Conservation (phyloP, 805 yeast genomes). For the Komagataella pastoris region DNA sequence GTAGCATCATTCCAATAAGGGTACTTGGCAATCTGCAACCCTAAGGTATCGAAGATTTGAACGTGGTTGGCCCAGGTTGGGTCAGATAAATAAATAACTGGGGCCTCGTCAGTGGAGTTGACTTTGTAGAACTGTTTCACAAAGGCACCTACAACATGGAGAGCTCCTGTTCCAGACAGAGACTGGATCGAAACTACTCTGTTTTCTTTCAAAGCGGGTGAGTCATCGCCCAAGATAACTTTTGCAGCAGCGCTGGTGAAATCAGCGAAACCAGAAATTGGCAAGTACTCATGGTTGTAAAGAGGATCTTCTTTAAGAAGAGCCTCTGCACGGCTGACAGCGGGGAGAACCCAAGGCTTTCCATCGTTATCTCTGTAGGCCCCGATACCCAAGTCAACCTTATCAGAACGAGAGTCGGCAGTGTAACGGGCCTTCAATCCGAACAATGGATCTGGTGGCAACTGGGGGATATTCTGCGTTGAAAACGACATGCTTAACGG, state of each 20-base stretch:
- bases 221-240: constrained; percentile 54
- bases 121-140: constrained; percentile 35
- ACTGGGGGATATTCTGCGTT: constrained; percentile 30
- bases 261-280: constrained; percentile 64
- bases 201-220: constrained; percentile 32
- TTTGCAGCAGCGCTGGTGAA: constrained; percentile 62
- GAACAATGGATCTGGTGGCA: constrained; percentile 83
- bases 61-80: constrained; percentile 99
- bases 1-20: constrained; percentile 77
- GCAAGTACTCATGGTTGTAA: constrained; percentile 79
- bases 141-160: constrained; percentile 75
- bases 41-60: constrained; percentile 64
- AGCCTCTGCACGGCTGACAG: constrained; percentile 57
- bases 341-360: constrained; percentile 60
- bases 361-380: constrained; percentile 61
- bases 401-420: constrained; percentile 43
- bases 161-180: constrained; percentile 81
- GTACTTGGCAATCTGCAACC: constrained; percentile 53
- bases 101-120: constrained; percentile 16
- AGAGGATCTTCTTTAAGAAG: constrained; percentile 41
- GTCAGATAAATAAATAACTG: constrained; percentile 53
- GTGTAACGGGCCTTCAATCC: constrained; percentile 59
- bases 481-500: constrained; percentile 6
- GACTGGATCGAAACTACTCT: constrained; percentile 58
- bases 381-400: constrained; percentile 83